phyloP scores from a whole-genome alignment of 495 filamentous ascomycete genomes.

The Chlorociboria aeruginascens region DNA sequence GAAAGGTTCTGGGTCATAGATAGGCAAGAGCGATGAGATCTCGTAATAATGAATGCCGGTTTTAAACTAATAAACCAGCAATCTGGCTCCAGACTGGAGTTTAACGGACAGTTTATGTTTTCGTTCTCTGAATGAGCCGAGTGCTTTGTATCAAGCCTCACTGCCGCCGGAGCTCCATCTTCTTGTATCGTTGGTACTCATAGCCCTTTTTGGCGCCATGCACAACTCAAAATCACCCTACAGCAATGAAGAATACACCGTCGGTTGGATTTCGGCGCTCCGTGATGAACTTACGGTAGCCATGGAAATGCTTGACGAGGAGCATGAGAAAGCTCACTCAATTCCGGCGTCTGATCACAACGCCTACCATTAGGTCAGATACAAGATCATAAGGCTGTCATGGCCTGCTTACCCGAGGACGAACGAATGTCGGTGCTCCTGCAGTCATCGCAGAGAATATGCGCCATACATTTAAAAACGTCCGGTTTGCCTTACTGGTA shows the following conservation, averaged over 20 bases:
- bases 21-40: no score
- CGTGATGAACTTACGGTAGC: conserved; percentile 31
- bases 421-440: conserved; percentile 23
- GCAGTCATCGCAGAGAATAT: conserved; percentile 23
- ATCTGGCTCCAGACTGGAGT: no score
- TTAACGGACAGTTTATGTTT: no score
- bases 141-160: no score
- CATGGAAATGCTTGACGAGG: conserved; percentile 34
- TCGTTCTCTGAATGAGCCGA: no score
- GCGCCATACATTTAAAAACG: conserved; percentile 23
- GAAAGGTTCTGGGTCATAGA: no score
- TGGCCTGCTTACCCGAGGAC: conserved; percentile 23
- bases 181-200: no score
- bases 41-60: no score
- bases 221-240: no score
- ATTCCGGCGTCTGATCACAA: conserved; percentile 19
- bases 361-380: conserved; percentile 25
- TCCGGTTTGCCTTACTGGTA: conserved; percentile 30
- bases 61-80: no score
- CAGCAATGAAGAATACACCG: conserved; percentile 32
- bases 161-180: no score
- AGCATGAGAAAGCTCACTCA: conserved; percentile 19
- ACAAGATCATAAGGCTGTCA: conserved; percentile 23
- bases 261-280: conserved; percentile 40
- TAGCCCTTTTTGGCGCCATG: no score